Evolutionary conservation across 176 grass and related monocot genomes (phyloP).

Genomic region (Panicum miliaceum): DNA sequence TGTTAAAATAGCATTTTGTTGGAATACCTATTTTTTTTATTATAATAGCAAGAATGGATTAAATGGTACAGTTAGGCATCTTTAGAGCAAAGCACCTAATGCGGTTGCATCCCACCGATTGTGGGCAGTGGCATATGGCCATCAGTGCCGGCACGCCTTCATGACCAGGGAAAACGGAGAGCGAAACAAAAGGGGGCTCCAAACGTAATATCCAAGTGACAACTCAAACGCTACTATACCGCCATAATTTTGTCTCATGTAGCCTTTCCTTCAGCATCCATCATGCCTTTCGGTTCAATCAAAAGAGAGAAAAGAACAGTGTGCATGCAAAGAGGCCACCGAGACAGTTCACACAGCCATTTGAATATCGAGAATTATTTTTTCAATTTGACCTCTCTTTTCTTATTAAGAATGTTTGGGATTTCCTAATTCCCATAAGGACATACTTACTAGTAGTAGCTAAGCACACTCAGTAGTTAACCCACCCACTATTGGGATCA

Average conservation of each 20-base stretch:
- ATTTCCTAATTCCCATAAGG: not conserved
- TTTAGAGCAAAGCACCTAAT: not conserved
- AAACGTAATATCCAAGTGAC: constrained; percentile 35
- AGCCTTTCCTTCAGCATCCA: not conserved
- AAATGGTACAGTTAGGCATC: not conserved
- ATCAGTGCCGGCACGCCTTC: constrained; percentile 41
- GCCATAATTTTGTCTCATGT: constrained; percentile 36
- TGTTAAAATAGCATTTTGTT: too few relatives aligned
- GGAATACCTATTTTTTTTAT: too few relatives aligned
- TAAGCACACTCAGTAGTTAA: not conserved
- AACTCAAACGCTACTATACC: not conserved
- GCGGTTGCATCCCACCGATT: not conserved
- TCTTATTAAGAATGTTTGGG: not conserved
- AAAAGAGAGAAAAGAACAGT: not conserved
- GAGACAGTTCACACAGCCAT: not conserved
- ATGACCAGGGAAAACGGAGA: constrained; percentile 25
- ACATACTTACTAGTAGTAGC: not conserved
- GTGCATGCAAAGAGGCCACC: not conserved
- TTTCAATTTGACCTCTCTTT: not conserved
- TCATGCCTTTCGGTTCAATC: not conserved
- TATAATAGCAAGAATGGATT: too few relatives aligned
- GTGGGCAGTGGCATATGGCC: not conserved
- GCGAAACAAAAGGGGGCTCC: not conserved
- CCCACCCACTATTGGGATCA: constrained; percentile 4
- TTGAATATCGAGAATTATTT: not conserved